A percentile compares a stretch with the other conserved stretches of the same genome.
Conservation (phyloP, 192 early-diverging fungal species). For the Umbelopsis isabellina region DNA sequence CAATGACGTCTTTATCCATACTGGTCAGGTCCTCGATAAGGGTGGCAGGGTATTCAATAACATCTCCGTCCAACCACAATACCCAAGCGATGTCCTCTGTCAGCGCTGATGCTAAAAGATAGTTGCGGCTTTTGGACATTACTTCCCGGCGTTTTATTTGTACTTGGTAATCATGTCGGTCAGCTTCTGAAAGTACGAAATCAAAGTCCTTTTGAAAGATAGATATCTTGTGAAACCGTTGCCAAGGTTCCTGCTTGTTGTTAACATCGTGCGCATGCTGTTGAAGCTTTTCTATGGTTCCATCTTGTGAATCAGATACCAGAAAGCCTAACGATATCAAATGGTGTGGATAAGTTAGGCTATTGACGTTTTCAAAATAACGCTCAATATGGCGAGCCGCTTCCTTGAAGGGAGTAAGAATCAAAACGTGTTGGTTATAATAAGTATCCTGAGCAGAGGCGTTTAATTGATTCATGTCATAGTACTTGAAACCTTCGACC, state of each 20-base stretch:
- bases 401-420: constrained; percentile 71
- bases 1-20: constrained; percentile 69
- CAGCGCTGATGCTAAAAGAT: constrained; percentile 59
- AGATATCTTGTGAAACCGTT: constrained; percentile 58
- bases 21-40: constrained; percentile 63
- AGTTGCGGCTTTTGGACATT: constrained; percentile 67
- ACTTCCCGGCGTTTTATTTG: constrained; percentile 61
- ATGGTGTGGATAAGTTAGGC: constrained; percentile 61
- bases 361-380: constrained; percentile 63
- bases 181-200: constrained; percentile 43
- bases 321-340: constrained; percentile 71
- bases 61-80: constrained; percentile 74
- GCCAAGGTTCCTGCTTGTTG: constrained; percentile 37
- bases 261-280: constrained; percentile 14
- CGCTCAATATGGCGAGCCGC: constrained; percentile 55
- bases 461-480: constrained; percentile 30
- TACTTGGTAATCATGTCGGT: constrained; percentile 61
- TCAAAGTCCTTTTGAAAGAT: constrained; percentile 65
- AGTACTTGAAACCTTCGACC: constrained; percentile 21
- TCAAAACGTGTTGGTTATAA: constrained; percentile 50
- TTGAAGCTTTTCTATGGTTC: constrained; percentile 55
- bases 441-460: constrained; percentile 7
- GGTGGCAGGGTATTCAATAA: constrained; percentile 65
- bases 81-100: constrained; percentile 66
- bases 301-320: constrained; percentile 63